phyloP scores from a whole-genome alignment of 495 filamentous ascomycete species.

The Xylaria scruposa region DNA sequence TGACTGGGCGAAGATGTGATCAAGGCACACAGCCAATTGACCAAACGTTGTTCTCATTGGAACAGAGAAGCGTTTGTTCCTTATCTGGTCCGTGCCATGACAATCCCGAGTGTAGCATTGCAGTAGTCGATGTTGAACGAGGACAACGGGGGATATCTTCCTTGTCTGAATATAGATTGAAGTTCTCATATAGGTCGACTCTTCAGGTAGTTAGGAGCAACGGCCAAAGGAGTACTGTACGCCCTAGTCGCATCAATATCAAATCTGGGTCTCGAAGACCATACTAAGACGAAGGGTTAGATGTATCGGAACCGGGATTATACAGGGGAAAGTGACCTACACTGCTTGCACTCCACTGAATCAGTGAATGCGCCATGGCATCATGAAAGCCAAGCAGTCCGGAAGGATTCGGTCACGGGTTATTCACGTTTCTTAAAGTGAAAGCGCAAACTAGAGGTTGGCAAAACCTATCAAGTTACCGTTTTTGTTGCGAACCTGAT shows the following conservation, averaged over 20 bases:
- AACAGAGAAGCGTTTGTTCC: neutral
- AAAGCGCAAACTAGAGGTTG: neutral
- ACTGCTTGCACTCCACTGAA: neutral
- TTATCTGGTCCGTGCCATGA: neutral
- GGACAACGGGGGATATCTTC: neutral
- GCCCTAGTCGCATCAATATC: neutral
- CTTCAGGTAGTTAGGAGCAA: neutral
- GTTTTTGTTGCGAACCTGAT: neutral
- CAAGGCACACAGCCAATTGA: neutral
- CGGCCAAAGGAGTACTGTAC: neutral
- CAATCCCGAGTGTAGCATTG: slow-evolving; percentile 16
- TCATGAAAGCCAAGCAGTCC: neutral
- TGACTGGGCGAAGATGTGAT: neutral
- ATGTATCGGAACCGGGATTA: slow-evolving; percentile 1
- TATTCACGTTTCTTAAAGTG: neutral
- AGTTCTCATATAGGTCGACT: neutral
- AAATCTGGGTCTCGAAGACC: neutral
- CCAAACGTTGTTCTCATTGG: slow-evolving; percentile 2
- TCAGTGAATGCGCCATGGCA: neutral
- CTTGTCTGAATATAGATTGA: neutral
- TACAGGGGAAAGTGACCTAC: neutral
- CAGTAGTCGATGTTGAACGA: neutral
- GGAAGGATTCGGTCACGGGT: neutral
- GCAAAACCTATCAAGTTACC: neutral
- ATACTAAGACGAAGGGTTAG: neutral